phyloP scores from a whole-genome alignment of 163 green algal species.

The Chloromonas sp. region DNA sequence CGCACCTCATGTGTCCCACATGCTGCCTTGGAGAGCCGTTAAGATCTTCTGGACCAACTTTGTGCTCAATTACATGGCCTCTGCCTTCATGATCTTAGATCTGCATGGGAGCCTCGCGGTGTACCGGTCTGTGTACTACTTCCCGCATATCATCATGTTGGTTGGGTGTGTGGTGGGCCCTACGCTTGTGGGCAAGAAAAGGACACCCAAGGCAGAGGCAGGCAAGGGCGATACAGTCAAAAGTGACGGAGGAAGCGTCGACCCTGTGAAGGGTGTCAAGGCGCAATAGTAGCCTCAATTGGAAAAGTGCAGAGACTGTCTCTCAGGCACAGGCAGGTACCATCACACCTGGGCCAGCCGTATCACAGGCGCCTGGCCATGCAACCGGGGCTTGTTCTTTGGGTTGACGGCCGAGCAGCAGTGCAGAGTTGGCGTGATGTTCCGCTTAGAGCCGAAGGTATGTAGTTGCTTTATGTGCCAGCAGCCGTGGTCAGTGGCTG shows the following conservation, averaged over 20 bases:
- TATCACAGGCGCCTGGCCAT: too few relatives aligned
- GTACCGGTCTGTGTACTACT: neutral
- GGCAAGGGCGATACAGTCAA: neutral
- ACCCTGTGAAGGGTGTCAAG: too few relatives aligned
- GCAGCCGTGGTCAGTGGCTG: too few relatives aligned
- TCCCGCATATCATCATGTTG: neutral
- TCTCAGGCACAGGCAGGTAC: too few relatives aligned
- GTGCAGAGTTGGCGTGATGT: too few relatives aligned
- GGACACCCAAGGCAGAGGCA: neutral
- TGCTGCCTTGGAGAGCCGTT: neutral
- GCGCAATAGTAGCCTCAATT: too few relatives aligned
- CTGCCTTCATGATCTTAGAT: slow-evolving; percentile 9
- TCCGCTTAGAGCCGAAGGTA: too few relatives aligned
- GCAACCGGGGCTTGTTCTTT: too few relatives aligned
- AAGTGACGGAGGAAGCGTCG: neutral
- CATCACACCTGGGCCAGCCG: too few relatives aligned
- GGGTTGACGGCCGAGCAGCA: too few relatives aligned
- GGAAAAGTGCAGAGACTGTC: too few relatives aligned
- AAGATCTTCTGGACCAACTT: slow-evolving; percentile 1
- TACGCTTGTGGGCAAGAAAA: neutral
- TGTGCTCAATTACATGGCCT: slow-evolving; percentile 16
- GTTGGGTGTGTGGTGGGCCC: neutral
- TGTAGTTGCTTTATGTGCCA: too few relatives aligned
- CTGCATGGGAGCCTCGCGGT: neutral
- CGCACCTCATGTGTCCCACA: neutral